Evolutionary conservation across 2,329 filamentous ascomycete species (phyloP), one percentile per base, ranked within the genome.

Genomic region (Gaeumannomyces tritici): DNA sequence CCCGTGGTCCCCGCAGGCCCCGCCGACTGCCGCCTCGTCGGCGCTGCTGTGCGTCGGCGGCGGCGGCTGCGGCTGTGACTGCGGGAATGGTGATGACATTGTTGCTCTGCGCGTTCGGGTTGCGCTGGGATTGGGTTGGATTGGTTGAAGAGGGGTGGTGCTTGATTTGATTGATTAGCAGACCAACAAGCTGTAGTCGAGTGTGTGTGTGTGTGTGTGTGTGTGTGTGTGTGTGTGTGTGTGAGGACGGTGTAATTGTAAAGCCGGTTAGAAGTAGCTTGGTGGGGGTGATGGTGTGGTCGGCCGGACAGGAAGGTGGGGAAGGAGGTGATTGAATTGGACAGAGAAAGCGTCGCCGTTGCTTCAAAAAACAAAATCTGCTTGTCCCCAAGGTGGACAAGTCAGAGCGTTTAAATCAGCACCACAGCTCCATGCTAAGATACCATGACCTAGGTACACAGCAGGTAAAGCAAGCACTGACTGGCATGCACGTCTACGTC

Each of bases 1-100:
- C 71, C 72, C 72, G 72, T 81, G 73, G 35, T 72, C 67, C 18
- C 65, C 60, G 71, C 77, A 79, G 54, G 73, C 73, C 26, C 62
- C 21, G 59, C 66, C 54, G 61, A 74, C 65, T 63, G 69, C 67
- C 28, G 64, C 47, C 7, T 54, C 26, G 62, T 72, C 66, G 62
- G 65, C 42, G 62, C 64, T 67, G 59, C 42, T 29, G 35, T 42
- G 59, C 2, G 27, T 31, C 42, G 54, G 33, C 26, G 42, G 33
- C 18, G 59, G 13, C 27, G 59, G 33, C 33, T 11, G 33, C 33
- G 33, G 33, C 31, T 29, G 29, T 4, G 29, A 29, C 29, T 29
- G 29, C 8, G n/a, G n/a, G n/a, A n/a, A n/a, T 11, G 29, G 29
- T 28, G 35, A 33, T 26, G 29, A 59, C 33, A 59, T 59, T 59